Base-by-base conservation (phyloP, 306 rosid species). In the Crotalaria pallida region DNA sequence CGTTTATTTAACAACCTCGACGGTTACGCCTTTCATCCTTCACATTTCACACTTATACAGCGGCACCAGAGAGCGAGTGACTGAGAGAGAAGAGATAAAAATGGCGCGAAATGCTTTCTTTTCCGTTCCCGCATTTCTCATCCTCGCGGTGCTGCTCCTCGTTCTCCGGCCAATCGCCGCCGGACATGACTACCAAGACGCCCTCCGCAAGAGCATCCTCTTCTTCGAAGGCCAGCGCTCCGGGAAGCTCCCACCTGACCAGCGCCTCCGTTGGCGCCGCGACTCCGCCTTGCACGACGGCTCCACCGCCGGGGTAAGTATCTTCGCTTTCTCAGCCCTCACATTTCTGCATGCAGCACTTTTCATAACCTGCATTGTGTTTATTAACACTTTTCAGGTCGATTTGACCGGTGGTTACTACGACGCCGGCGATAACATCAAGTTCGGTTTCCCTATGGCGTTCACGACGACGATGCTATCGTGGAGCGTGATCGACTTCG, bases 141-240 rank as follows among this genome's bases (percentile, higher is more conserved):
- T 64, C 49, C 41, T 82, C 48, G 1, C 69, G 68, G 1, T 78
- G 15, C 40, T 86, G 67, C 63, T 87, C 41, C 79, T 84, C 40
- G 64, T 86, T 34, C 58, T 56, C 48, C 84, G 15, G 1, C 72
- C 84, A 3, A 58, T 6, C 58, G 0, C 80, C 45, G 79, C 83
- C 24, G 70, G 59, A 58, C 97, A 91, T 36, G 79, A 94, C 88
- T 94, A 94, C 83, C 71, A 45, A 47, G 95, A 91, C 49, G 97
- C 99, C 26, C 91, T 94, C 63, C 84, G 67, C 24, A 94, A 94
- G 78, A 81, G 97, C 85, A 91, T 94, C 19, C 96, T 94, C 82
- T 94, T 91, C 85, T 94, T 91, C 71, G 99, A 94, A 77, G 99
- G 99, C 87, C 99, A 94, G n/a, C 99, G 99, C 53, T 94, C 99